A percentile compares a stretch with the other conserved stretches of the same genome.
These are phyloP conservation scores for Obba rivulosa DNA, from an alignment of 768 basidiomycete genomes.

Conservation along the genomic window DNA sequence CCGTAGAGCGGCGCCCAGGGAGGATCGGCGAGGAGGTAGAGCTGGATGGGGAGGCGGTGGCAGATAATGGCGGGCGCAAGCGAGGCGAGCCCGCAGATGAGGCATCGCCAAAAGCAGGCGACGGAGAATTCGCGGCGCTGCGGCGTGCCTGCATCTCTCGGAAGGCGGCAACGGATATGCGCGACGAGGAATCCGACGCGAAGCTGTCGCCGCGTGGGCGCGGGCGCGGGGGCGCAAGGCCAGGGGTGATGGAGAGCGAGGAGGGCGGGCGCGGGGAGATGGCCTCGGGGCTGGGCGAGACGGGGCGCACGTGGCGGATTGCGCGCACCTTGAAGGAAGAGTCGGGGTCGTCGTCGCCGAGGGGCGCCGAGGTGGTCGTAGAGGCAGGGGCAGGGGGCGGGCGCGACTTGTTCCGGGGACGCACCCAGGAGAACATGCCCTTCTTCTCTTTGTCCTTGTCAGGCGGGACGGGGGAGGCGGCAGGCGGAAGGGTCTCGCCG, in stretches of 20 bases:
- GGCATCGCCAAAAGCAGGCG: conserved; percentile 24
- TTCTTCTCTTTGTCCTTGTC: conserved; percentile 28
- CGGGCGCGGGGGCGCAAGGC: conserved; percentile 29
- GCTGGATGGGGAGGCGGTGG: conserved; percentile 11
- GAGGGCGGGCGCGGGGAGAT: conserved; percentile 21
- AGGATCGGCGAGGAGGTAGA: background rate
- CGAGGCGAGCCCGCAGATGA: conserved; percentile 11
- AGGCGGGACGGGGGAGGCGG: conserved; percentile 18
- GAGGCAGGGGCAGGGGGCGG: conserved; percentile 25
- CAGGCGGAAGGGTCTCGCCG: conserved; percentile 3
- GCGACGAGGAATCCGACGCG: conserved; percentile 62
- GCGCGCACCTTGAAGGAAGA: conserved; percentile 68
- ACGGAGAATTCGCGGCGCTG: conserved; percentile 56
- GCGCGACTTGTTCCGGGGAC: conserved; percentile 35
- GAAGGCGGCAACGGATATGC: conserved; percentile 79
- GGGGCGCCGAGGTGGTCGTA: conserved; percentile 15
- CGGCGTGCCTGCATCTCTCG: conserved; percentile 71
- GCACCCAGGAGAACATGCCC: conserved; percentile 39
- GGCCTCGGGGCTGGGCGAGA: conserved; percentile 30
- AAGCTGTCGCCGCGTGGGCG: conserved; percentile 55
- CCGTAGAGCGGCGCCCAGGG: background rate
- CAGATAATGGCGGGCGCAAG: conserved; percentile 16
- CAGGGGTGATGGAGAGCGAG: conserved; percentile 4
- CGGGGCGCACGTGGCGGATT: conserved; percentile 61
- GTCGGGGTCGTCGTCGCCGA: conserved; percentile 10